These are phyloP conservation scores for Huntiella decipiens DNA, from an alignment of 2,329 filamentous ascomycete species.

Conservation along the genomic window DNA sequence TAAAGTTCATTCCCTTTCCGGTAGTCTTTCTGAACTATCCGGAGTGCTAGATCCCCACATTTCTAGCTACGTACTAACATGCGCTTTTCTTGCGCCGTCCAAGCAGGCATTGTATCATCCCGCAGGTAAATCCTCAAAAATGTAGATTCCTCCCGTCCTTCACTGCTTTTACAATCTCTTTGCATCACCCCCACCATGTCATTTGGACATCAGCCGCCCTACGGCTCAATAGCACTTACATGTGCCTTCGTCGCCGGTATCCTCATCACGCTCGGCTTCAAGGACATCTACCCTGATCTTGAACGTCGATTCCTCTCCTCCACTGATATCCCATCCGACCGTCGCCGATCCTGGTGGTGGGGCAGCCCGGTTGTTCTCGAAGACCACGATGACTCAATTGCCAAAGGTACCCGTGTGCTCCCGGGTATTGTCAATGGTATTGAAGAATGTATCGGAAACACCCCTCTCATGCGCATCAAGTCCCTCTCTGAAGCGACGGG, in stretches of 20 bases:
- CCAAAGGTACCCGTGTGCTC: conserved; percentile 10
- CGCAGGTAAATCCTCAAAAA: not conserved
- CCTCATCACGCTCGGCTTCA: conserved; percentile 55
- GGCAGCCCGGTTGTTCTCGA: conserved; percentile 25
- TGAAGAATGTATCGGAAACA: conserved; percentile 83
- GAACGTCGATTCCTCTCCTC: conserved; percentile 40
- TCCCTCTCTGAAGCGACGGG: conserved; percentile 75
- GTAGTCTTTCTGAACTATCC: no score
- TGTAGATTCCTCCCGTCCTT: not conserved
- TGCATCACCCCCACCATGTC: conserved; percentile 27
- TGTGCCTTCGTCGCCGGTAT: conserved; percentile 63
- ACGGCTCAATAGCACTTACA: conserved; percentile 45
- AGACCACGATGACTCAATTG: conserved; percentile 2
- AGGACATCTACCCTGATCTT: conserved; percentile 61
- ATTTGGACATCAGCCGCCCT: conserved; percentile 40
- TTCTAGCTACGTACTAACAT: not conserved
- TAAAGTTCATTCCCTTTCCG: no score
- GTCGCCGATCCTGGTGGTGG: conserved; percentile 26
- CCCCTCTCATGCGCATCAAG: conserved; percentile 69
- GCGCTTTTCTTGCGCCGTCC: not conserved
- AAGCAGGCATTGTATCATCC: conserved; percentile 6
- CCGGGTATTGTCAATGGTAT: conserved; percentile 49
- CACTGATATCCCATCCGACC: conserved; percentile 12
- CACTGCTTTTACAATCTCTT: not conserved
- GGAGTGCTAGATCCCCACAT: not conserved